Evolutionary conservation across 2,329 filamentous ascomycete genomes (phyloP).

Genomic region (Venturia nashicola): DNA sequence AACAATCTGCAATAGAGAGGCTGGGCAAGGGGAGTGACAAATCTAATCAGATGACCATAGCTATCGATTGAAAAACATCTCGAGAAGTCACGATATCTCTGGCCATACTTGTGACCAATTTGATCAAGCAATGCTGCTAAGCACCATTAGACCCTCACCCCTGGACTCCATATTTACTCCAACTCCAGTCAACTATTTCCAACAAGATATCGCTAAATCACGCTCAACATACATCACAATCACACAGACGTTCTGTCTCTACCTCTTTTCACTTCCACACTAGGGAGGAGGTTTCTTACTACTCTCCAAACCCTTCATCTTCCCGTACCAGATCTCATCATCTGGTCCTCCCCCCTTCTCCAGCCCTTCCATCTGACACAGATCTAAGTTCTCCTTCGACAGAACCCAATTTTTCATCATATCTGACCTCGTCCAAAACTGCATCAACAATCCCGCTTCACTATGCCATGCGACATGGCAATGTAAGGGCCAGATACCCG

Average conservation of each 20-base stretch:
- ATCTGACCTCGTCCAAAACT: slow-evolving; percentile 32
- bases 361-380: slow-evolving; percentile 37
- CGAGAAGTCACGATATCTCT: too few species aligned
- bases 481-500: slow-evolving; percentile 7
- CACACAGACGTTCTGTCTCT: neutral
- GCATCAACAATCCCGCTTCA: slow-evolving; percentile 2
- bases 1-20: too few species aligned
- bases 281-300: neutral
- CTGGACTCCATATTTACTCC: too few species aligned
- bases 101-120: too few species aligned
- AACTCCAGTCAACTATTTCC: too few species aligned
- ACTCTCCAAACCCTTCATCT: slow-evolving; percentile 2
- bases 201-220: neutral
- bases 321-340: slow-evolving; percentile 35
- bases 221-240: neutral
- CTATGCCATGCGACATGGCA: slow-evolving; percentile 7
- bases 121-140: too few species aligned
- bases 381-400: slow-evolving; percentile 30
- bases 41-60: too few species aligned
- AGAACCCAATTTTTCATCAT: slow-evolving; percentile 30
- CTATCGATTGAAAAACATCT: too few species aligned
- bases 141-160: too few species aligned
- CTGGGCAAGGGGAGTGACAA: too few species aligned
- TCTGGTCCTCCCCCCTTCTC: slow-evolving; percentile 37
- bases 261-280: neutral